Evolutionary conservation across 139 green algal species (phyloP), one percentile per base, ranked within the genome.

Genomic region (Closterium sp.): DNA sequence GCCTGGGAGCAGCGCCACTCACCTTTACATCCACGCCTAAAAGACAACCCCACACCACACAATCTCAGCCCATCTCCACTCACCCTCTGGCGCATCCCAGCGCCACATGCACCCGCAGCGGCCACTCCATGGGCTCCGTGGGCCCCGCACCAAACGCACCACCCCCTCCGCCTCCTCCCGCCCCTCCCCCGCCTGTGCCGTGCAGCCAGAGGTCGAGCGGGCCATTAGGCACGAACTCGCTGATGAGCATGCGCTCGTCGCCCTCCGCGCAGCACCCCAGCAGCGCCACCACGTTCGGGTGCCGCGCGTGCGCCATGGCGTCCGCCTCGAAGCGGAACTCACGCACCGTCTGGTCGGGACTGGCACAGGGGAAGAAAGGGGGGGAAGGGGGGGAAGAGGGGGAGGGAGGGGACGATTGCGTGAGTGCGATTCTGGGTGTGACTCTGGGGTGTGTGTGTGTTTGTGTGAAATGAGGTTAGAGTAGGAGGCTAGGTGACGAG

Each of bases 161-260:
- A 19, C 55, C 55, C 36, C 36, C 36, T 4, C 36, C 36, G 5
- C 5, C 36, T n/a, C n/a, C n/a, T n/a, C n/a, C 55, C 55, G n/a
- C 34, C 31, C 19, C 89, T 84, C 43, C 32, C 89, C 9, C 32
- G 33, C 28, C 28, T 25, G 89, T 25, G 36, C 31, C 34, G 89
- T 92, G 89, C 32, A 92, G 89, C 89, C 89, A 92, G 31, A 30
- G 34, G 30, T 92, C 83, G 28, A 93, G 66, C 2, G 55, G 90
- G 55, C 69, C 87, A 34, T 94, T 94, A 28, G 91, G 91, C 31
- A 94, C 31, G 66, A 90, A 94, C 55, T 94, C 91, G 88, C 90
- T 93, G 6, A 94, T 36, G 12, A 94, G 89, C 38, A 94, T 84
- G 34, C 91, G 88, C 84, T 92, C 88, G 36, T 84, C 83, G 35